Conservation (phyloP, 129 eudicot genomes). For the Calendula officinalis region DNA sequence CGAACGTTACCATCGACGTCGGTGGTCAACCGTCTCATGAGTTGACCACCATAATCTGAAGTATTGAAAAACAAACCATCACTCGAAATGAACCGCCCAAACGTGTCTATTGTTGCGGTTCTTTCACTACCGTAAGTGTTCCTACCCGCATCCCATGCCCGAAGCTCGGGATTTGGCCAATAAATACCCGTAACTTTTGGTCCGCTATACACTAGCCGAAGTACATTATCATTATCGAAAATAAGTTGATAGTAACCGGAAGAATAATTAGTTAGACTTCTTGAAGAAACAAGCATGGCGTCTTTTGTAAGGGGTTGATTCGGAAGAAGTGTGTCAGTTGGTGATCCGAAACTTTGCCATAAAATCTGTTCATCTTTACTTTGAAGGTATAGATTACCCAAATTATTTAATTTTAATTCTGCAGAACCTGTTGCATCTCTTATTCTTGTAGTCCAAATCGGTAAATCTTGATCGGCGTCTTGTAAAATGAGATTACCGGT, state of each 20-base stretch:
- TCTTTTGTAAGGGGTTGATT: conserved; percentile 36
- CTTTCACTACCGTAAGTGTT: conserved; percentile 37
- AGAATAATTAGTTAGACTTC: conserved; percentile 34
- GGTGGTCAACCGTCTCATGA: conserved; percentile 41
- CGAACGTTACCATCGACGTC: conserved; percentile 55
- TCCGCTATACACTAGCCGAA: conserved; percentile 39
- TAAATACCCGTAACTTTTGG: conserved; percentile 38
- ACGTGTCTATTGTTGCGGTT: conserved; percentile 34
- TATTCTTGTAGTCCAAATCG: conserved; percentile 39
- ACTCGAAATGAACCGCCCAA: conserved; percentile 39
- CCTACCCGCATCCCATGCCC: conserved; percentile 37
- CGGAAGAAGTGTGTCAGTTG: conserved; percentile 57
- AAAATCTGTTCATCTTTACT: conserved; percentile 18
- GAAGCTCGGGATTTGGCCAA: conserved; percentile 50
- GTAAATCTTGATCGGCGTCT: conserved; percentile 36
- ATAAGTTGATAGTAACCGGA: conserved; percentile 44
- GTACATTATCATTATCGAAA: conserved; percentile 50
- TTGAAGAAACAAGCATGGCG: conserved; percentile 33
- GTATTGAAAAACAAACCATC: conserved; percentile 34
- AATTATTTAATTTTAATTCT: conserved; percentile 21
- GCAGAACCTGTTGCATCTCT: not conserved
- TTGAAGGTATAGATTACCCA: conserved; percentile 43
- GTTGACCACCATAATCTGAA: conserved; percentile 36
- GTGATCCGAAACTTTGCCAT: conserved; percentile 59
- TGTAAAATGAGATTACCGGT: conserved; percentile 41